phyloP scores from a whole-genome alignment of 1,284 basidiomycete species.

The Fomitopsis schrenkii region DNA sequence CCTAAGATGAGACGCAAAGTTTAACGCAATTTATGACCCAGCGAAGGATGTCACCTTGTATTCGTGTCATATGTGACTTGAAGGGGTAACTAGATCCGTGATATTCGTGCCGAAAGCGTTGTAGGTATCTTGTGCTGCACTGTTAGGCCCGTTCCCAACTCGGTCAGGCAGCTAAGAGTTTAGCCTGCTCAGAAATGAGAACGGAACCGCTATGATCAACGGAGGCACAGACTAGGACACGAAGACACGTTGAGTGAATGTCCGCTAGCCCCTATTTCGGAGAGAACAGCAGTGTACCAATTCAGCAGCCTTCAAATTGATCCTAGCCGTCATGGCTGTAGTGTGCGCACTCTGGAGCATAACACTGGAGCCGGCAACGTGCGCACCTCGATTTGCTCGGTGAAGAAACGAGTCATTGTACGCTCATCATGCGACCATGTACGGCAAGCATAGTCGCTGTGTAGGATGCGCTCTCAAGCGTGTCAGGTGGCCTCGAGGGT shows the following conservation, averaged over 20 bases:
- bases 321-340: too few species aligned
- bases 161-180: slow-evolving; percentile 38
- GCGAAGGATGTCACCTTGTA: slow-evolving; percentile 34
- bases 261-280: too few species aligned
- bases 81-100: slow-evolving; percentile 46
- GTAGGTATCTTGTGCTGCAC: slow-evolving; percentile 48
- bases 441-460: too few species aligned
- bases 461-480: too few species aligned
- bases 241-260: slow-evolving; percentile 5
- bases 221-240: not conserved
- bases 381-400: too few species aligned
- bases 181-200: slow-evolving; percentile 41
- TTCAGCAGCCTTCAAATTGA: too few species aligned
- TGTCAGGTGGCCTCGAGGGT: too few species aligned
- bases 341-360: too few species aligned
- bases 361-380: too few species aligned
- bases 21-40: not conserved
- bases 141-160: slow-evolving; percentile 46
- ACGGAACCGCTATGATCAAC: not conserved
- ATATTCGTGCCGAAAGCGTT: slow-evolving; percentile 73
- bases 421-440: too few species aligned
- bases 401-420: too few species aligned
- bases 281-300: too few species aligned
- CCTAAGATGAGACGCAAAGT: slow-evolving; percentile 29
- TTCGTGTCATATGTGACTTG: slow-evolving; percentile 62